phyloP scores from a whole-genome alignment of 2,329 filamentous ascomycete species.

The Fusarium sacchari region DNA sequence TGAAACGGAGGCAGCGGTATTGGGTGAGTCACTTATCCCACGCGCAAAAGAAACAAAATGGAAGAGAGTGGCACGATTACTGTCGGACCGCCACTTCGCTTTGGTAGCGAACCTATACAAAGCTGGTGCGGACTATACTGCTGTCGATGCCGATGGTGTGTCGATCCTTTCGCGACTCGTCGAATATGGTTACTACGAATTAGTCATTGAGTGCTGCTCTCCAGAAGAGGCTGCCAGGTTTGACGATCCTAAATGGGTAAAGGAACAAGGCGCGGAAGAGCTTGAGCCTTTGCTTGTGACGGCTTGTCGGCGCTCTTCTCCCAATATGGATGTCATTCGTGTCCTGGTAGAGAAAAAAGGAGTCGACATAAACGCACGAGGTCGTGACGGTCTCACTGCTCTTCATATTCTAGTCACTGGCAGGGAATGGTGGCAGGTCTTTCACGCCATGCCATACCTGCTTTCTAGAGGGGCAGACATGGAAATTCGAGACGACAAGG shows the following conservation, averaged over 20 bases:
- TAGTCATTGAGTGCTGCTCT: constrained; percentile 24
- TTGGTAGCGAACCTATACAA: constrained; percentile 11
- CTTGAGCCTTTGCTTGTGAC: not conserved
- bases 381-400: not conserved
- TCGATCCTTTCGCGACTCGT: constrained; percentile 13
- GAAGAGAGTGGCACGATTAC: constrained; percentile 2
- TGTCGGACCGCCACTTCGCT: constrained; percentile 13
- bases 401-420: constrained; percentile 19
- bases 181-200: constrained; percentile 10
- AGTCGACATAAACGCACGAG: not conserved
- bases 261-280: not conserved
- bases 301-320: constrained; percentile 15
- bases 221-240: constrained; percentile 3
- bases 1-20: constrained; percentile 1
- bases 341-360: constrained; percentile 31
- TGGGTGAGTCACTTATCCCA: not conserved
- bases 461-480: constrained; percentile 28
- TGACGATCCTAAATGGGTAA: not conserved
- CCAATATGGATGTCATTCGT: constrained; percentile 31
- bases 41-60: constrained; percentile 3
- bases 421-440: constrained; percentile 26
- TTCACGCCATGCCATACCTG: constrained; percentile 32
- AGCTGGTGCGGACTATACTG: constrained; percentile 19
- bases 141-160: not conserved
- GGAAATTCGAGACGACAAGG: constrained; percentile 1